Evolutionary conservation across 345 rosid genomes (phyloP), one percentile per base, ranked within the genome.

Genomic region (Fremontodendron californicum): DNA sequence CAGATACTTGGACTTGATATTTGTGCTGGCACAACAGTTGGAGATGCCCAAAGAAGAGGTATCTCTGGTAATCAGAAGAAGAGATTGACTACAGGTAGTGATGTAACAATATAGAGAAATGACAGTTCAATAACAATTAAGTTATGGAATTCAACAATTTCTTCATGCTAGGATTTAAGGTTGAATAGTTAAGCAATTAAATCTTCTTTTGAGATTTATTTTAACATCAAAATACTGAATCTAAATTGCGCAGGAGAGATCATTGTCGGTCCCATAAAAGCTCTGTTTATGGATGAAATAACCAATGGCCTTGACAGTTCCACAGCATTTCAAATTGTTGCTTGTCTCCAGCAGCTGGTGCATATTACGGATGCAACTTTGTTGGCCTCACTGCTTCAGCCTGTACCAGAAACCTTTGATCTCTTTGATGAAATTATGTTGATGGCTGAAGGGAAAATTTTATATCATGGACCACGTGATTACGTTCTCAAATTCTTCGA

Each of bases 241-340:
- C 51, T 35, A 25, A 64, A 40, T 48, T 58, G n/a, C 78, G 78
- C 87, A 88, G 96, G 88, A 42, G 96, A 91, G 84, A 88, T 91
- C 90, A 82, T 87, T 54, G 91, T 91, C 6, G 92, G 93, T 13
- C 91, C 96, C 12, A 82, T 80, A 25, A 88, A 84, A 82, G 86
- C 93, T 39, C 29, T 91, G 7, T 87, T 91, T 72, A 88, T 91
- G 96, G 96, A 90, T 62, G 92, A 90, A 79, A 88, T 91, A 77
- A 84, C 92, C 7, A 88, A 86, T 18, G 96, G 93, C 11, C 80
- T 90, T 46, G 96, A 91, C 76, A 91, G 91, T 72, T 91, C 92
- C 2, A 90, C 93, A 18, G 81, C 92, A 13, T 87, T 73, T 79
- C 96, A 90, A 86, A 82, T 91, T 45, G 83, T 85, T 61, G 69